phyloP scores from a whole-genome alignment of 2,329 filamentous ascomycete species.

The Dactylellina leptospora region DNA sequence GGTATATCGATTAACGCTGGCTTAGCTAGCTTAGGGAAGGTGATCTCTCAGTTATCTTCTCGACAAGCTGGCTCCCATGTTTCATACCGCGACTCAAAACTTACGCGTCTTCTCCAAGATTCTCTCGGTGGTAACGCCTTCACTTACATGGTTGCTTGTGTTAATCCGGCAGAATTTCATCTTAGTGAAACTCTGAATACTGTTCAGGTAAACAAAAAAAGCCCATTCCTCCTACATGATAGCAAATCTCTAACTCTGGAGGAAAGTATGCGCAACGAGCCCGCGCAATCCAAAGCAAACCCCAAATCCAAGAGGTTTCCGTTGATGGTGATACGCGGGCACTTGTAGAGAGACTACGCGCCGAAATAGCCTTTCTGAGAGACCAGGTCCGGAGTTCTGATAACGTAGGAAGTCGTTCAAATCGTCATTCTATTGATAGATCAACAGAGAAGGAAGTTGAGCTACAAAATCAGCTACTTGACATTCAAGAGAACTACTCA shows the following conservation, averaged over 20 bases:
- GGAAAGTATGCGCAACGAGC: slow-evolving; percentile 97
- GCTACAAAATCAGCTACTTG: slow-evolving; percentile 90
- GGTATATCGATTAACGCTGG: slow-evolving; percentile 98
- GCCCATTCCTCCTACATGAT: no score
- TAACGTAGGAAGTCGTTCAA: slow-evolving; percentile 72
- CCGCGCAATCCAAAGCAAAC: slow-evolving; percentile 95
- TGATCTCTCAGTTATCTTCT: slow-evolving; percentile 96
- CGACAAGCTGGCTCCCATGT: slow-evolving; percentile 87
- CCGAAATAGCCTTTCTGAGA: slow-evolving; percentile 89
- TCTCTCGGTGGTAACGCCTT: slow-evolving; percentile 96
- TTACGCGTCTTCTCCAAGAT: slow-evolving; percentile 93
- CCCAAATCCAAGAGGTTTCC: slow-evolving; percentile 85
- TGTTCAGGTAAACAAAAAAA: slow-evolving; percentile 70
- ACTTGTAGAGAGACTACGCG: slow-evolving; percentile 89
- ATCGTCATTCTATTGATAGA: slow-evolving; percentile 64
- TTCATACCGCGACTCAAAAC: slow-evolving; percentile 96
- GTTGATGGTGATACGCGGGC: slow-evolving; percentile 95
- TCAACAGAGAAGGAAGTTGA: slow-evolving; percentile 86
- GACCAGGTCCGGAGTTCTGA: slow-evolving; percentile 92
- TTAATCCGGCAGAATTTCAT: slow-evolving; percentile 96
- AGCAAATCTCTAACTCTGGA: no score
- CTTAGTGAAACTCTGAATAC: slow-evolving; percentile 97
- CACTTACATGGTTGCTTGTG: slow-evolving; percentile 99
- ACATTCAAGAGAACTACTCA: slow-evolving; percentile 93
- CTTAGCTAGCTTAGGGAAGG: slow-evolving; percentile 91